A percentile compares a stretch with the other conserved stretches of the same genome.
Conservation (phyloP, 331 rosid species). For the Pyracantha coccinea region DNA sequence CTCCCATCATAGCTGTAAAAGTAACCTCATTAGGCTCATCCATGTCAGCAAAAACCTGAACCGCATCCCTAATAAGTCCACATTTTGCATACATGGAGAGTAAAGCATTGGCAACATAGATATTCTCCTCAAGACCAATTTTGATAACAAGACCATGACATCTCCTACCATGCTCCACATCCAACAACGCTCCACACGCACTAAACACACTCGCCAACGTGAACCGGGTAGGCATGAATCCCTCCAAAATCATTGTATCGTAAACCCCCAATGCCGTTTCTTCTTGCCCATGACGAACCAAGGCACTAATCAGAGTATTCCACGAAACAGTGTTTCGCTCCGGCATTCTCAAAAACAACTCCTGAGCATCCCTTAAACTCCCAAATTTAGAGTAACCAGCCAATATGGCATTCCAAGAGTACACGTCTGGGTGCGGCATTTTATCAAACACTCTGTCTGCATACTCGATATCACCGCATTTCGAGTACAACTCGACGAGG, state of each 20-base stretch:
- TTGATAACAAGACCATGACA: constrained; percentile 56
- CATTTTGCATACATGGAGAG: constrained; percentile 62
- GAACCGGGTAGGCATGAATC: constrained; percentile 46
- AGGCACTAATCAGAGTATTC: constrained; percentile 51
- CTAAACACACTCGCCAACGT: constrained; percentile 62
- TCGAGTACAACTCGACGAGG: constrained; percentile 51
- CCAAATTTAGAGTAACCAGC: constrained; percentile 39
- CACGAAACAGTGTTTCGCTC: constrained; percentile 59
- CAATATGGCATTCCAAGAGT: constrained; percentile 66
- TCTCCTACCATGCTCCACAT: constrained; percentile 42
- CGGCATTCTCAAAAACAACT: constrained; percentile 52
- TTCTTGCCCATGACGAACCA: constrained; percentile 40
- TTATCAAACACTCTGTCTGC: constrained; percentile 40
- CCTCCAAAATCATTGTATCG: constrained; percentile 40
- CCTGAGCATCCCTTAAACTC: constrained; percentile 27
- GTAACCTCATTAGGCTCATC: constrained; percentile 68
- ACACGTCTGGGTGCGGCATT: constrained; percentile 45
- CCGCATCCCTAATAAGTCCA: constrained; percentile 43
- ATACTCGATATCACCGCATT: constrained; percentile 26
- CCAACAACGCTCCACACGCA: constrained; percentile 39
- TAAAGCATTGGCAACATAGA: constrained; percentile 53
- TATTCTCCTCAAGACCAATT: constrained; percentile 46
- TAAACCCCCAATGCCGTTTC: constrained; percentile 43
- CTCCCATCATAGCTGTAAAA: constrained; percentile 68
- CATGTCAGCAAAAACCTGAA: constrained; percentile 43